A percentile compares a stretch with the other conserved stretches of the same genome.
These are phyloP conservation scores for Gossypium davidsonii DNA, from an alignment of 441 rosid species.

Conservation along the genomic window DNA sequence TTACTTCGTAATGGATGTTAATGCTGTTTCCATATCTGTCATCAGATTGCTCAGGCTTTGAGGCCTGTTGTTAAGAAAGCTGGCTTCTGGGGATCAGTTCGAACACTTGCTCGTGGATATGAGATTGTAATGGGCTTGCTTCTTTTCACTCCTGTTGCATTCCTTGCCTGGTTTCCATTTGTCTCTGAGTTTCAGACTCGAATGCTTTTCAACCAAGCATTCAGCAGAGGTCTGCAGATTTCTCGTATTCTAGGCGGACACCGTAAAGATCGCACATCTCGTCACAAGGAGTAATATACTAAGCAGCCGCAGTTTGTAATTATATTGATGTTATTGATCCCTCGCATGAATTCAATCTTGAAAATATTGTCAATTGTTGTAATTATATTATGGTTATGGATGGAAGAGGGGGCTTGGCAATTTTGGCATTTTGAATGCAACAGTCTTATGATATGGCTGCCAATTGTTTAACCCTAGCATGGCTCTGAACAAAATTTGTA, in stretches of 20 bases:
- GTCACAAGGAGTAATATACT: constrained; percentile 54
- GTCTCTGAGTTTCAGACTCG: constrained; percentile 99
- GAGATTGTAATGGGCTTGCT: constrained; percentile 92
- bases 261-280: constrained; percentile 68
- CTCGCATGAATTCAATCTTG: neutral
- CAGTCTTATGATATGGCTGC: neutral
- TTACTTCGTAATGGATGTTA: neutral
- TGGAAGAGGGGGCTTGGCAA: constrained; percentile 9
- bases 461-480: neutral
- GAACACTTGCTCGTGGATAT: constrained; percentile 87
- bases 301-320: neutral
- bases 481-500: neutral
- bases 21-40: neutral
- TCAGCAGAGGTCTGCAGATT: constrained; percentile 95
- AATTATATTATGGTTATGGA: constrained; percentile 11
- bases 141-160: constrained; percentile 92
- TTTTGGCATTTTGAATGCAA: constrained; percentile 12
- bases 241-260: constrained; percentile 97
- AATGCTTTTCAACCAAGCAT: constrained; percentile 97
- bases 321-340: neutral
- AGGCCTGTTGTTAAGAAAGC: constrained; percentile 60
- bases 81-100: constrained; percentile 91
- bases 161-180: constrained; percentile 97
- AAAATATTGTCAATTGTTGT: constrained; percentile 12
- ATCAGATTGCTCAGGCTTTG: constrained; percentile 90